Conservation (phyloP, 192 early-diverging fungal genomes). For the Backusella parvicylindrica region DNA sequence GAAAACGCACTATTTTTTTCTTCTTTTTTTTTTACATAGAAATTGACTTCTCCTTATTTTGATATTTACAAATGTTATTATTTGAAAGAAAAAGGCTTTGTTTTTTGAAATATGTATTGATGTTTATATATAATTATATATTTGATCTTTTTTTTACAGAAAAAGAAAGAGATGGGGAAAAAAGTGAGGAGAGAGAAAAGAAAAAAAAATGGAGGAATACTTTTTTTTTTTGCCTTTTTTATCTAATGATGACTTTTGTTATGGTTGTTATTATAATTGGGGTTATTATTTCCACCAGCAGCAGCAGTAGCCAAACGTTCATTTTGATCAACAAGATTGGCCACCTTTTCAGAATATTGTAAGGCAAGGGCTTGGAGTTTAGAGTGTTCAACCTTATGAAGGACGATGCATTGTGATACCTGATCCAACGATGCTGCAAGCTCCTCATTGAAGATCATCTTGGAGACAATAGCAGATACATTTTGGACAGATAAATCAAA, state of each 20-base stretch:
- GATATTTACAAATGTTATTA: too few relatives aligned
- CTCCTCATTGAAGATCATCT: conserved; percentile 94
- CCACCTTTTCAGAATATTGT: conserved; percentile 84
- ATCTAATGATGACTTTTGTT: not conserved
- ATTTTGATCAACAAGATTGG: conserved; percentile 81
- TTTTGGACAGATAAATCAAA: conserved; percentile 68
- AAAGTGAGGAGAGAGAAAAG: not conserved
- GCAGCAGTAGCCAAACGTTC: conserved; percentile 61
- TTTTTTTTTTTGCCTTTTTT: not conserved
- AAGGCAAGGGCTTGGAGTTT: conserved; percentile 83
- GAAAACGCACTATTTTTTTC: not conserved
- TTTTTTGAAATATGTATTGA: not conserved
- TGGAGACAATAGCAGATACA: conserved; percentile 77
- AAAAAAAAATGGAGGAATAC: not conserved
- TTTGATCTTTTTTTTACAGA: not conserved
- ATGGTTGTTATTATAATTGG: not conserved
- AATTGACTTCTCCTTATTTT: not conserved
- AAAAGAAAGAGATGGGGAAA: not conserved
- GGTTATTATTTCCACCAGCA: not conserved
- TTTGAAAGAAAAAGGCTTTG: not conserved
- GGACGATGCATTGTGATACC: conserved; percentile 70
- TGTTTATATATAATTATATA: not conserved
- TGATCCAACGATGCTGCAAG: conserved; percentile 85
- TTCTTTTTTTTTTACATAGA: not conserved
- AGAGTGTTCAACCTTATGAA: conserved; percentile 72